Evolutionary conservation across 345 rosid species (phyloP), one percentile per base, ranked within the genome.

Genomic region (Corchorus olitorius): DNA sequence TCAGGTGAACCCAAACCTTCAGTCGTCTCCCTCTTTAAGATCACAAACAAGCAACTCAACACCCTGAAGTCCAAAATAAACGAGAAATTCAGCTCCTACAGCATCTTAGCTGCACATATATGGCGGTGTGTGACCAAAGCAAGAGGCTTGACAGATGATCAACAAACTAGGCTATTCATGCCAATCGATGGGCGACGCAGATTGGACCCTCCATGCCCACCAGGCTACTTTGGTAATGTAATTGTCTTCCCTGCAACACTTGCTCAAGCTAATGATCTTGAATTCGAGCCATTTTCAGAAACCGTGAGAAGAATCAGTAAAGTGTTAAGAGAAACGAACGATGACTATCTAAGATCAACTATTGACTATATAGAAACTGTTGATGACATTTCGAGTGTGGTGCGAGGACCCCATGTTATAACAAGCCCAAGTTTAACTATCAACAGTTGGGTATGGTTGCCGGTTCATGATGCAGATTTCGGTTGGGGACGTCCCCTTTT

Each of bases 171-270:
- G 61, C 27, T 81, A 0, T 37, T 37, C 2, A 22, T 82, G 5
- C 53, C 87, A 1, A 56, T 62, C 2, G 77, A 84, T 68, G 91
- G 90, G 27, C 81, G 88, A 56, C 77, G 81, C 13, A 84, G 87
- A 62, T 80, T 88, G 52, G 22, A 4, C 46, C 90, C 90, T 0
- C 79, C 84, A 43, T 70, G 87, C 9, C 90, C 89, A 14, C 43
- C 65, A 4, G 82, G 85, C 17, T 88, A 78, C 72, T 72, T 86
- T 7, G 89, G 92, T 55, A 88, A 88, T 34, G 88, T 72, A 5
- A 45, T 82, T 33, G 87, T 84, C 43, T 65, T 61, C 0, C 65
- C 81, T 8, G 55, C 89, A 3, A 62, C 80, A 0, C 53, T 54
- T 39, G 77, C 70, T 0, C 15, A 7, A 16, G 15, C 82, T 0